These are phyloP conservation scores for Monosporozyma solicola DNA, from an alignment of 805 yeast species.

Conservation along the genomic window DNA sequence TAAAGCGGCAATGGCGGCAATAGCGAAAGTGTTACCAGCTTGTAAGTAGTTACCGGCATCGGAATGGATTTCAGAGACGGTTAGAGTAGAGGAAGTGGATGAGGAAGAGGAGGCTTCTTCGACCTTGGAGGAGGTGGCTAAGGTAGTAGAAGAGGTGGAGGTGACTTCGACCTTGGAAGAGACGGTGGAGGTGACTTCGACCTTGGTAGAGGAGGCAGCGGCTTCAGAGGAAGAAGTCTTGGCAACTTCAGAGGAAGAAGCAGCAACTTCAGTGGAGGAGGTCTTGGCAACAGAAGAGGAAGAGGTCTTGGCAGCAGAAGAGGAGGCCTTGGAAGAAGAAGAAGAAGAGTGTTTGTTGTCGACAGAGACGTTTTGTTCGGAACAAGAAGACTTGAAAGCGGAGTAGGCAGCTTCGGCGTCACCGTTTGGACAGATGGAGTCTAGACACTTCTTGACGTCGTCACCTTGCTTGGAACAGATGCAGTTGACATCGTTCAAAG, in stretches of 20 bases:
- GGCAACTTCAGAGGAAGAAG: constrained; percentile 21
- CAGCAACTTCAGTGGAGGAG: constrained; percentile 14
- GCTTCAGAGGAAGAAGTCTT: constrained; percentile 25
- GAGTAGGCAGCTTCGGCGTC: constrained; percentile 48
- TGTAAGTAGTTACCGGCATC: constrained; percentile 22
- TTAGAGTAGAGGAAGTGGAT: constrained; percentile 13
- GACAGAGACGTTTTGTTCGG: constrained; percentile 35
- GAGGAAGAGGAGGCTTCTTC: neutral
- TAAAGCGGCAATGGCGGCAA: constrained; percentile 23
- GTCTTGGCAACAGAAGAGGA: constrained; percentile 11
- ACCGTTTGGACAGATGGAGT: constrained; percentile 58
- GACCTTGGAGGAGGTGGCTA: constrained; percentile 1
- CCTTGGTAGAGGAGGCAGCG: constrained; percentile 27
- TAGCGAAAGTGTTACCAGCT: constrained; percentile 17
- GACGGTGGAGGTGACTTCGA: constrained; percentile 26
- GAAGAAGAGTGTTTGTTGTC: constrained; percentile 25
- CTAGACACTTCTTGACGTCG: constrained; percentile 54
- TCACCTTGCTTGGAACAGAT: constrained; percentile 50
- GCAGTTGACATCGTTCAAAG: constrained; percentile 59
- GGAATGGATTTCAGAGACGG: constrained; percentile 32
- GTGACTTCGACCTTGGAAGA: constrained; percentile 26
- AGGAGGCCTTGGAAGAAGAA: constrained; percentile 28
- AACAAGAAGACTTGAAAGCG: constrained; percentile 49
- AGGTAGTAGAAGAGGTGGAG: constrained; percentile 16
- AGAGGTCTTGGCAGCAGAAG: constrained; percentile 23